These are phyloP conservation scores for Priceomyces castillae DNA, from an alignment of 805 yeast genomes.

Conservation along the genomic window DNA sequence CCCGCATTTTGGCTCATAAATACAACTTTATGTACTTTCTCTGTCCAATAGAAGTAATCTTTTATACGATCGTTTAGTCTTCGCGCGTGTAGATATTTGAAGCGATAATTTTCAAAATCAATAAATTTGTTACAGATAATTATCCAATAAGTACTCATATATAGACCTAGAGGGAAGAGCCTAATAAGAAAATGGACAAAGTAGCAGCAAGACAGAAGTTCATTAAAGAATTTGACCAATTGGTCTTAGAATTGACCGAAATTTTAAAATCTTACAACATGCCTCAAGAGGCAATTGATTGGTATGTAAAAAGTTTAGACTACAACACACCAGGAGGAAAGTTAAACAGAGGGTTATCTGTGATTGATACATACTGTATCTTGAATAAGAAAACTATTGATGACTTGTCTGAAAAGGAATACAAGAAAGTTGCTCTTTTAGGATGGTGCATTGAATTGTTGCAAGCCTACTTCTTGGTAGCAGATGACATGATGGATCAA, in stretches of 20 bases:
- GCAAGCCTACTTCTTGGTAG: conserved; percentile 95
- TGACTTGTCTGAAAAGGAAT: conserved; percentile 67
- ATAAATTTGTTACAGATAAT: background rate
- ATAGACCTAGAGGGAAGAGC: background rate
- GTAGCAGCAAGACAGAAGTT: conserved; percentile 52
- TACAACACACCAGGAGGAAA: conserved; percentile 97
- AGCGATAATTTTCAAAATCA: background rate
- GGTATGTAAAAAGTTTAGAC: conserved; percentile 72
- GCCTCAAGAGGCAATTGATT: conserved; percentile 79
- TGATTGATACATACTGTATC: conserved; percentile 85
- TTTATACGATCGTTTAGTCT: conserved; percentile 3
- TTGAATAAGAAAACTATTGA: conserved; percentile 57
- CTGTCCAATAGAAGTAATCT: background rate
- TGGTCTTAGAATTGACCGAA: conserved; percentile 72
- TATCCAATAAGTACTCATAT: background rate
- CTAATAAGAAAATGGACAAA: conserved; percentile 24
- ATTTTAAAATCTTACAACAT: conserved; percentile 68
- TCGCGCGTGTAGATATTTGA: background rate
- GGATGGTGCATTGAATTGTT: conserved; percentile 96
- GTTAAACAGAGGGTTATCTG: conserved; percentile 93
- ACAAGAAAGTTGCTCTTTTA: conserved; percentile 78
- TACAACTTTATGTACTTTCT: background rate
- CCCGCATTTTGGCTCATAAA: background rate
- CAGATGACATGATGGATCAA: conserved; percentile 98
- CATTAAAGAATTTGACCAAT: conserved; percentile 64